Percentiles rank a stretch among this genome's conserved stretches.
Conservation (phyloP, 2,329 filamentous ascomycete species). For the Botryotinia convoluta region DNA sequence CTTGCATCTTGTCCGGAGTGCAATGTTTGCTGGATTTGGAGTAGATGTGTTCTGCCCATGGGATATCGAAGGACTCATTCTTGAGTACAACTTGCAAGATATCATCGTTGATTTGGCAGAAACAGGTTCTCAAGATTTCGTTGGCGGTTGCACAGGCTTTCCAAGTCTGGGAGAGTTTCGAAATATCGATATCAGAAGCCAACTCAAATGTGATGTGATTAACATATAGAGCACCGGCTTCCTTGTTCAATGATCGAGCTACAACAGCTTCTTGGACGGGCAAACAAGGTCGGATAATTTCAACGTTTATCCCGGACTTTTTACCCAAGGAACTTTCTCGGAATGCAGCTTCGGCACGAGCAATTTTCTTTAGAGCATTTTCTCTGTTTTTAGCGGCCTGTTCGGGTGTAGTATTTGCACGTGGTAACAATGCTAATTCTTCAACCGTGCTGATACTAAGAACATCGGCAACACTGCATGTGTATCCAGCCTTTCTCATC, state of each 20-base stretch:
- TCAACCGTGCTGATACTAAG: conserved; percentile 3
- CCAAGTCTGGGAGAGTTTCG: conserved; percentile 25
- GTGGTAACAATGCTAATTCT: conserved; percentile 3
- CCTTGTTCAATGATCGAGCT: conserved; percentile 36
- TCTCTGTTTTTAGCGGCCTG: not conserved
- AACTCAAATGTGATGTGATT: conserved; percentile 30
- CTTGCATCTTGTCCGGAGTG: not conserved
- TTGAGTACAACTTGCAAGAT: conserved; percentile 10
- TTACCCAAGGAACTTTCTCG: not conserved
- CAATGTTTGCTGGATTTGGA: not conserved
- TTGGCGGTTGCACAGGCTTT: not conserved
- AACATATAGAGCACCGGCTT: conserved; percentile 38
- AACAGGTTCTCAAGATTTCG: conserved; percentile 21
- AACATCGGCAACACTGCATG: conserved; percentile 9
- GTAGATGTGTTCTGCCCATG: not conserved
- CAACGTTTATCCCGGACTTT: not conserved
- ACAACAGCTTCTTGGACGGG: conserved; percentile 42
- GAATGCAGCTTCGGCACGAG: not conserved
- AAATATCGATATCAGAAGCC: conserved; percentile 24
- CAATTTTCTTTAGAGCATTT: not conserved
- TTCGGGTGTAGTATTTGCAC: not conserved
- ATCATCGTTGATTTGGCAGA: conserved; percentile 10
- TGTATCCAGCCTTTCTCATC: not conserved
- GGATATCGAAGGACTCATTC: not conserved
- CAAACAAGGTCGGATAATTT: conserved; percentile 33